These are phyloP conservation scores for Furcasterigmium sp. DNA, from an alignment of 2,329 filamentous ascomycete species.

Conservation along the genomic window DNA sequence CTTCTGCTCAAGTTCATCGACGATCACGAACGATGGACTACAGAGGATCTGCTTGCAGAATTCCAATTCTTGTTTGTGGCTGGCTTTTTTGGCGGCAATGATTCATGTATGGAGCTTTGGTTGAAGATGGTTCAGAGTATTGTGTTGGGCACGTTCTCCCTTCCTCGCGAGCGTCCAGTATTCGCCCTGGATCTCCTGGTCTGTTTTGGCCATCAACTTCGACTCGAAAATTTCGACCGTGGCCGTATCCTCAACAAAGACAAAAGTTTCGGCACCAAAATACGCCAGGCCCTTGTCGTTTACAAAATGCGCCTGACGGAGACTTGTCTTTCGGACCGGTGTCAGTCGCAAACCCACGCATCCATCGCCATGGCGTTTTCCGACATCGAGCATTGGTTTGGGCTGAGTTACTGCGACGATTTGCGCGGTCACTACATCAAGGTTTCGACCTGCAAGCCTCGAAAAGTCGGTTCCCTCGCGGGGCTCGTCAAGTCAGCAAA, in stretches of 20 bases:
- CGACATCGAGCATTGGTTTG: slow-evolving; percentile 40
- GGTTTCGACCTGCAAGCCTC: no score
- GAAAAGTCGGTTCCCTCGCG: no score
- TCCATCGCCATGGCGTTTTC: slow-evolving; percentile 43
- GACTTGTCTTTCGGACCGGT: slow-evolving; percentile 29
- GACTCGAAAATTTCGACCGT: slow-evolving; percentile 44
- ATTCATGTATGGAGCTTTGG: slow-evolving; percentile 58
- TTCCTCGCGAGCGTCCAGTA: slow-evolving; percentile 34
- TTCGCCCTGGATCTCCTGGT: slow-evolving; percentile 43
- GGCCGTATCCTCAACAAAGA: slow-evolving; percentile 35
- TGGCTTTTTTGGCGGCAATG: slow-evolving; percentile 52
- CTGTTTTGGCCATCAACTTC: slow-evolving; percentile 48
- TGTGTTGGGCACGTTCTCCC: slow-evolving; percentile 43
- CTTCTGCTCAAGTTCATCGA: slow-evolving; percentile 39
- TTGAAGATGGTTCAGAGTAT: slow-evolving; percentile 48
- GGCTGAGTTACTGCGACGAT: background rate
- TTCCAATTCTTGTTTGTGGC: slow-evolving; percentile 55
- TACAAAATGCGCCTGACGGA: slow-evolving; percentile 52
- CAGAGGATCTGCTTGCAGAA: slow-evolving; percentile 50
- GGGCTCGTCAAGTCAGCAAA: no score
- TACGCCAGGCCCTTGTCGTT: slow-evolving; percentile 43
- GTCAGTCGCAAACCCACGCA: slow-evolving; percentile 31
- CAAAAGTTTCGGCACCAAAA: slow-evolving; percentile 20
- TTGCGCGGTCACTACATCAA: background rate
- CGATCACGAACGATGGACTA: slow-evolving; percentile 6